Conservation (phyloP, 208 protist species). For the Porcisia hertigi region DNA sequence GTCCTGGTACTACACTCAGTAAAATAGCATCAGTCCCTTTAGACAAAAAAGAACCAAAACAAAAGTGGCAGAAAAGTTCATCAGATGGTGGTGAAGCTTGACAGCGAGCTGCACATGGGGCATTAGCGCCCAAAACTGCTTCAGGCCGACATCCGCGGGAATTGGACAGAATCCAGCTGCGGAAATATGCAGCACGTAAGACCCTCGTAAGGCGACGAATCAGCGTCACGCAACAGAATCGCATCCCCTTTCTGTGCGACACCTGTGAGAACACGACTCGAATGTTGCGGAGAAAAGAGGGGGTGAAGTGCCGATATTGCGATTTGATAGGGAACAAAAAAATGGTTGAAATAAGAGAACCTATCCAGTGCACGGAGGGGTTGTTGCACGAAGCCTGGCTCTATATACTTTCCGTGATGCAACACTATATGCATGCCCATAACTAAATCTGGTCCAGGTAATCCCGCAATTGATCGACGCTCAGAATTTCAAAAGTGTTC, state of each 20-base stretch:
- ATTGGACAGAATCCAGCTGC: background rate
- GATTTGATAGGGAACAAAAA: background rate
- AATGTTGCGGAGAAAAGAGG: background rate
- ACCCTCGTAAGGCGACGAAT: background rate
- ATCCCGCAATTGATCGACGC: conserved; percentile 78
- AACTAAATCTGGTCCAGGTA: conserved; percentile 88
- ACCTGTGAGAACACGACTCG: background rate
- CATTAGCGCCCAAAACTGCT: background rate
- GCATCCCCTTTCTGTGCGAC: background rate
- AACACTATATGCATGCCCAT: background rate
- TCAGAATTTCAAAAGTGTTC: conserved; percentile 79
- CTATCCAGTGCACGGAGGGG: background rate
- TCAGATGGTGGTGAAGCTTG: background rate
- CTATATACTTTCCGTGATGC: conserved; percentile 8
- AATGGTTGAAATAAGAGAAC: conserved; percentile 11
- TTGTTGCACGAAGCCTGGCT: background rate
- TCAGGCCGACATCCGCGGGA: background rate
- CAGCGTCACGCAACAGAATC: background rate
- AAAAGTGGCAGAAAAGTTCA: background rate
- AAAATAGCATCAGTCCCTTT: background rate
- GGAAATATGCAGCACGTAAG: background rate
- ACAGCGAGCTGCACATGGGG: background rate
- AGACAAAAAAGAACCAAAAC: background rate
- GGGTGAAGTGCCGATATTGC: background rate
- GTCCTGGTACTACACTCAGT: background rate